phyloP scores from a whole-genome alignment of 164 flowering plant genomes.

The Aristolochia californica region DNA sequence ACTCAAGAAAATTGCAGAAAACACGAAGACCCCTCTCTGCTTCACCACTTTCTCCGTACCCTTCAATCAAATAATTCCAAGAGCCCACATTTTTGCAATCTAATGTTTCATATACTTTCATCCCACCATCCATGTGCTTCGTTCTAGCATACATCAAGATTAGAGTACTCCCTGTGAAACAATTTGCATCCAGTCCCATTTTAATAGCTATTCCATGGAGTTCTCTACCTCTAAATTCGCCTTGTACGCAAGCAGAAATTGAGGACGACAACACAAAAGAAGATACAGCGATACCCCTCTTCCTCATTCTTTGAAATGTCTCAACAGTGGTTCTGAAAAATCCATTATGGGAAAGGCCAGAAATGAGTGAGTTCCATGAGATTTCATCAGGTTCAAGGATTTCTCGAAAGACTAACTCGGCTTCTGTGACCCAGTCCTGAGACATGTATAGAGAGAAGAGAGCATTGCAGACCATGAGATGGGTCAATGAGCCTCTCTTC shows the following conservation, averaged over 20 bases:
- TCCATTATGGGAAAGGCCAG: conserved; percentile 15
- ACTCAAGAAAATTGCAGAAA: conserved; percentile 10
- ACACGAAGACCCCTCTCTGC: conserved; percentile 14
- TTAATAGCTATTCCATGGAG: conserved; percentile 15
- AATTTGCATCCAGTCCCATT: conserved; percentile 9
- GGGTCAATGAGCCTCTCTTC: conserved; percentile 10
- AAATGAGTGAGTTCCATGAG: conserved; percentile 19
- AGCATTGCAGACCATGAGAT: conserved; percentile 13
- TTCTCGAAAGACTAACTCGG: conserved; percentile 12
- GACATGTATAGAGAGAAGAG: conserved; percentile 17
- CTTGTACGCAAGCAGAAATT: conserved; percentile 10
- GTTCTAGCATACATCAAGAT: conserved; percentile 13
- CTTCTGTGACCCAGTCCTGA: conserved; percentile 6
- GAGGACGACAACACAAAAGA: conserved; percentile 13
- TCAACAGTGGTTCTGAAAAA: conserved; percentile 7
- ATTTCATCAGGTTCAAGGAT: conserved; percentile 15
- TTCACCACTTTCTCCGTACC: conserved; percentile 8
- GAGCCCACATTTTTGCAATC: conserved; percentile 14
- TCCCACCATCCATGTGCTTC: conserved; percentile 13
- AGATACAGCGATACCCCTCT: conserved; percentile 4
- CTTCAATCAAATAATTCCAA: conserved; percentile 21
- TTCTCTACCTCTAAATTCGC: conserved; percentile 5
- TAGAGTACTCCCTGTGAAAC: conserved; percentile 13
- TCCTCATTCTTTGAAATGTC: conserved; percentile 13
- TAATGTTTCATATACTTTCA: conserved; percentile 7